A percentile compares a stretch with the other conserved stretches of the same genome.
Conservation (phyloP, 495 filamentous ascomycete genomes). For the Penicillium lividum region DNA sequence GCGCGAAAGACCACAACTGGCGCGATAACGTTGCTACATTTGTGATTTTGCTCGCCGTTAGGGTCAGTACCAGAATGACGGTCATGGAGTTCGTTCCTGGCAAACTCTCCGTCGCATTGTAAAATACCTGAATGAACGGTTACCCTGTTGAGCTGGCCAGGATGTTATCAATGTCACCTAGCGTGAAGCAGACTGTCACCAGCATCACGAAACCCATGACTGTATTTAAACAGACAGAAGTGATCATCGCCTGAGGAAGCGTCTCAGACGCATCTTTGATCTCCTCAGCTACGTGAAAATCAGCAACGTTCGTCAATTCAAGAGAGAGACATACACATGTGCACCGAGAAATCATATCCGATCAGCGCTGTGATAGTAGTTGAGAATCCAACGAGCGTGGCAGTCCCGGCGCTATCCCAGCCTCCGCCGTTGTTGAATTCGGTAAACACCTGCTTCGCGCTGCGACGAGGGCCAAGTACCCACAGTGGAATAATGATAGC, state of each 20-base stretch:
- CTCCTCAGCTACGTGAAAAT: slow-evolving; percentile 42
- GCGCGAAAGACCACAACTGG: slow-evolving; percentile 45
- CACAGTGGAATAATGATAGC: slow-evolving; percentile 45
- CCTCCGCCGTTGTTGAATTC: slow-evolving; percentile 45
- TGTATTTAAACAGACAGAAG: no score
- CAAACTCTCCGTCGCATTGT: no score
- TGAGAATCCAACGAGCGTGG: slow-evolving; percentile 32
- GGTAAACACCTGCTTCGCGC: slow-evolving; percentile 44
- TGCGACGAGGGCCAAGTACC: slow-evolving; percentile 38
- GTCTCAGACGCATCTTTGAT: slow-evolving; percentile 39
- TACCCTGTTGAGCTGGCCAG: no score
- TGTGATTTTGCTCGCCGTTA: no score
- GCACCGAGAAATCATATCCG: slow-evolving; percentile 19
- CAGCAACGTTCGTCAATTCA: neutral
- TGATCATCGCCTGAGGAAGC: no score
- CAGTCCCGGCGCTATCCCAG: slow-evolving; percentile 36
- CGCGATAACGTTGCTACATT: slow-evolving; percentile 40
- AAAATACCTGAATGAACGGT: no score
- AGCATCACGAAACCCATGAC: no score
- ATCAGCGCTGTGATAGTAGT: slow-evolving; percentile 36
- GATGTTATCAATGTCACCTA: no score
- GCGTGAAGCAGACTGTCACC: no score
- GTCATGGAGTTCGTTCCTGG: no score
- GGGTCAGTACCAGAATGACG: no score
- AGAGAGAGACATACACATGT: slow-evolving; percentile 21